Evolutionary conservation across 768 basidiomycete genomes (phyloP).

Genomic region (Gymnopilus junonius): DNA sequence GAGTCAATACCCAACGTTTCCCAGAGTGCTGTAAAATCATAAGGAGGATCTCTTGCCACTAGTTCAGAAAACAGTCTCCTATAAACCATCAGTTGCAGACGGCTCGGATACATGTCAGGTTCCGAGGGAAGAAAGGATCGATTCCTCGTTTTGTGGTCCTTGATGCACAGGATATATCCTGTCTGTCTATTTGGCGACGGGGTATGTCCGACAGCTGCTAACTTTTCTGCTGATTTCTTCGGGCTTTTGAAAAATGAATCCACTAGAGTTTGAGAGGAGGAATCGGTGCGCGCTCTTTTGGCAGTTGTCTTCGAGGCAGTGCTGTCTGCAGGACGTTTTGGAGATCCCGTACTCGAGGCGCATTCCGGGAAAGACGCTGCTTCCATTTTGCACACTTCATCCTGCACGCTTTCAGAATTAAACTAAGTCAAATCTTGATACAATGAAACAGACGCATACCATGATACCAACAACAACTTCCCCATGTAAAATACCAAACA

Average conservation of each 20-base stretch:
- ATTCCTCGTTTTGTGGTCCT: conserved; percentile 76
- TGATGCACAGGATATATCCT: conserved; percentile 43
- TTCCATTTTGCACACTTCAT: conserved; percentile 46
- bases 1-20: conserved; percentile 46
- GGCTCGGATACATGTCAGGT: conserved; percentile 60
- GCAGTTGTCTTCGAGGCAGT: neutral
- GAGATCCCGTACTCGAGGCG: neutral
- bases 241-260: conserved; percentile 19
- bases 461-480: conserved; percentile 76
- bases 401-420: conserved; percentile 37
- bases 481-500: conserved; percentile 74
- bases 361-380: neutral
- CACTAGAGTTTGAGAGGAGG: conserved; percentile 12
- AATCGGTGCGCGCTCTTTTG: conserved; percentile 9
- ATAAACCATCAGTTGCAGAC: conserved; percentile 81
- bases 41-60: conserved; percentile 43
- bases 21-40: conserved; percentile 64
- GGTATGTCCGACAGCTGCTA: neutral
- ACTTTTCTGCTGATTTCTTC: conserved; percentile 2
- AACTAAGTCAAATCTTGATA: neutral
- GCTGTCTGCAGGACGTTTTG: conserved; percentile 11
- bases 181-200: neutral
- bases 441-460: conserved; percentile 41
- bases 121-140: conserved; percentile 53
- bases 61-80: conserved; percentile 63